Conservation (phyloP, 1,284 basidiomycete species). For the Cryptococcus jaspeensis region DNA sequence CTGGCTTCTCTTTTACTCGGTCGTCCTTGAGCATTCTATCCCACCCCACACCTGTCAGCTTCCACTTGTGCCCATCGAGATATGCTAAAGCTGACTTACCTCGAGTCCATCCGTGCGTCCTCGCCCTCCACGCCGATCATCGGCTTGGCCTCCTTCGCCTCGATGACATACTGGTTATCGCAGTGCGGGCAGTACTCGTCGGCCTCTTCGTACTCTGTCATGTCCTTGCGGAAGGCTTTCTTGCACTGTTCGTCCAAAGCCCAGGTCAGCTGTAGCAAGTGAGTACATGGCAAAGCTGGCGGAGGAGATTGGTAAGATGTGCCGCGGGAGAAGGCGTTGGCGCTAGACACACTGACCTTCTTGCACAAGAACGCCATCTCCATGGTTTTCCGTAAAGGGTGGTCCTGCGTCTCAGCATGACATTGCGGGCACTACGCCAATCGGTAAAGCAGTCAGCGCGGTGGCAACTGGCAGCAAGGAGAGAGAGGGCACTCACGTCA, state of each 20-base stretch:
- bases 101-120: conserved; percentile 79
- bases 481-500: conserved; percentile 57
- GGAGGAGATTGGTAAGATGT: neutral
- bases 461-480: neutral
- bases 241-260: conserved; percentile 60
- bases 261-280: neutral
- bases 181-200: conserved; percentile 98
- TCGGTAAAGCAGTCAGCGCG: neutral
- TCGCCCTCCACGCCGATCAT: conserved; percentile 84
- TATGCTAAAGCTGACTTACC: conserved; percentile 57
- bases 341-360: conserved; percentile 57
- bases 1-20: conserved; percentile 58
- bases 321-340: neutral
- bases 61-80: neutral
- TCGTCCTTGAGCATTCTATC: conserved; percentile 70
- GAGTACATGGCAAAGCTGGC: neutral
- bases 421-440: conserved; percentile 85
- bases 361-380: conserved; percentile 97
- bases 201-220: conserved; percentile 84
- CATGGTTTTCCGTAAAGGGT: conserved; percentile 69
- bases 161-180: conserved; percentile 94
- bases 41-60: neutral
- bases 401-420: conserved; percentile 78
- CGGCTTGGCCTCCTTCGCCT: conserved; percentile 87
- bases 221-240: conserved; percentile 95